Base-by-base conservation (phyloP, 371 early-diverging fungal genomes). In the Chytridiales sp. region DNA sequence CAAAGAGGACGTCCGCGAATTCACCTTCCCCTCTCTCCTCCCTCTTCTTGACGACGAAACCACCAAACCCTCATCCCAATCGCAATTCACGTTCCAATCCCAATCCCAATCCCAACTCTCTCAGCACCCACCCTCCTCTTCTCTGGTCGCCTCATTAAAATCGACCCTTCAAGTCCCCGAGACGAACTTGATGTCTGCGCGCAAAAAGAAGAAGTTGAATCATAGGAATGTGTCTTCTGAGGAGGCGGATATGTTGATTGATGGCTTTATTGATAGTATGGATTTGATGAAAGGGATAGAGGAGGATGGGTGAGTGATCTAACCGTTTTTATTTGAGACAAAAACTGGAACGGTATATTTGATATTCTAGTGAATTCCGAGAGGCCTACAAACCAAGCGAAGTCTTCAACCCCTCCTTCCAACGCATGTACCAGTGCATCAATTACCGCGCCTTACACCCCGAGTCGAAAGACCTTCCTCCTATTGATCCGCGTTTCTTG, bases 1-100 rank as follows among this genome's bases (percentile, higher is more conserved):
- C 72, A 75, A 75, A 29, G 86, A 88, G 41, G 91, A 89, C 64
- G 59, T 85, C 27, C 82, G 85, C 1, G 70, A 74, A 8, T 80
- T 74, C 55, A 52, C 73, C 0, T 87, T 87, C 65, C 65, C 78
- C 17, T 69, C 82, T 8, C 55, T 87, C 9, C 43, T 55, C 6
- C 60, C 66, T 2, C 56, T 66, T 4, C 34, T 66, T 11, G 38
- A 49, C 19, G 39, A 66, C 32, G 27, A 17, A 22, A 13, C 11
- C 38, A 5, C 29, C 41, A 13, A 4, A 31, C 39, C 50, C 31
- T 8, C 50, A 8, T 49, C 17, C 29, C 50, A 9, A 21, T 29
- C 50, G n/a, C 29, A 27, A n/a, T 44, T 44, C 6, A 6, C 44
- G 24, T 21, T 5, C 44, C 44, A 9, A 38, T 8, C 44, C 44